A percentile compares a stretch with the other conserved stretches of the same genome.
Conservation (phyloP, 2,329 filamentous ascomycete genomes). For the Fonsecaea pugnacius region DNA sequence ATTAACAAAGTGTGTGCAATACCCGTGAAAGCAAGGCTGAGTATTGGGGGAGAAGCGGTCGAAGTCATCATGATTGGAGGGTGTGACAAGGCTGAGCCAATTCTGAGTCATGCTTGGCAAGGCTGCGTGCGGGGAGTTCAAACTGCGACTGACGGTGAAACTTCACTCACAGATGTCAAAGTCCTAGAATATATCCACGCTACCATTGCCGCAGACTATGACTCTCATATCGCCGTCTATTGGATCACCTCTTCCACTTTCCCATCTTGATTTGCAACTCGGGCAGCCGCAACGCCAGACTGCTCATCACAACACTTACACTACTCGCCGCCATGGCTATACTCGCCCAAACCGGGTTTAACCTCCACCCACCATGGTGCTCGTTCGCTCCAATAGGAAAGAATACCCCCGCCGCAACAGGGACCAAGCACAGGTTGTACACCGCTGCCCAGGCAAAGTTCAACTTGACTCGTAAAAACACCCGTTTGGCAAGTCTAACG, state of each 20-base stretch:
- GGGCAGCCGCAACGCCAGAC: constrained; percentile 66
- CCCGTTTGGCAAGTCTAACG: constrained; percentile 69
- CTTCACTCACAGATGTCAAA: not conserved
- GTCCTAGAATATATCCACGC: not conserved
- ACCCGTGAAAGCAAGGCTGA: not conserved
- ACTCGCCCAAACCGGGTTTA: constrained; percentile 72
- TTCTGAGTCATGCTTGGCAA: not conserved
- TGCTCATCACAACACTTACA: constrained; percentile 84
- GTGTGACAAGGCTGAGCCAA: not conserved
- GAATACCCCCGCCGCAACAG: constrained; percentile 78
- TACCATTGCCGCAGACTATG: not conserved
- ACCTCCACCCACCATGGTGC: constrained; percentile 47
- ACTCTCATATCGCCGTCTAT: not conserved
- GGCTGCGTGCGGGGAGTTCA: not conserved
- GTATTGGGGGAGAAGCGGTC: not conserved
- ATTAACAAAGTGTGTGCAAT: not conserved
- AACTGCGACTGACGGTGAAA: not conserved
- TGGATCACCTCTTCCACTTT: not conserved
- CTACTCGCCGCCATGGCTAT: constrained; percentile 92
- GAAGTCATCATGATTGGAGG: not conserved
- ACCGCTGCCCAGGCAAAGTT: constrained; percentile 86
- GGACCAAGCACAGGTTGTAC: constrained; percentile 79
- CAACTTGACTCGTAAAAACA: constrained; percentile 78
- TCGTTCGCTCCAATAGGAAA: constrained; percentile 60
- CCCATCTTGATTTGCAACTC: constrained; percentile 23